These are phyloP conservation scores for Lumnitzera littorea DNA, from an alignment of 345 rosid species.

Conservation along the genomic window DNA sequence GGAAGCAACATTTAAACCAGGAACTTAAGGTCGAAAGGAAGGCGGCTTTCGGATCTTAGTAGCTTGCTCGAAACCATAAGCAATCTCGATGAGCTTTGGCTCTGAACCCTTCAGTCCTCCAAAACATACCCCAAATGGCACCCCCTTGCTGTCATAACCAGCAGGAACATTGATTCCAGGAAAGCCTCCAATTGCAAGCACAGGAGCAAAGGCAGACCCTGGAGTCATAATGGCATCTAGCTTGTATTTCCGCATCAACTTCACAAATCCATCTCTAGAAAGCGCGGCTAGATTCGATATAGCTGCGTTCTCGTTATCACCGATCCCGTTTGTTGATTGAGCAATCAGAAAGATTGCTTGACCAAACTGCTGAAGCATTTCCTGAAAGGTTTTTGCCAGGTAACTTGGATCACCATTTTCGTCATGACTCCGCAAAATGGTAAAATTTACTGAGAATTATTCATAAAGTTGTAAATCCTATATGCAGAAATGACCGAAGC, in stretches of 20 bases:
- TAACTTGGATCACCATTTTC: too few relatives aligned
- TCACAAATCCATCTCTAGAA: conserved; percentile 42
- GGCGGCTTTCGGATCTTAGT: conserved; percentile 60
- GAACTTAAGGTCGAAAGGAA: conserved; percentile 10
- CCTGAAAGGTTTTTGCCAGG: conserved; percentile 24
- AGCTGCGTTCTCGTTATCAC: conserved; percentile 26
- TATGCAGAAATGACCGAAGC: too few relatives aligned
- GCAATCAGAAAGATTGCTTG: conserved; percentile 40
- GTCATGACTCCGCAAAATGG: too few relatives aligned
- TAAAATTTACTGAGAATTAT: too few relatives aligned
- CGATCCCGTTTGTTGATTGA: conserved; percentile 41
- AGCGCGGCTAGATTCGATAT: conserved; percentile 23
- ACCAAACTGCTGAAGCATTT: conserved; percentile 36
- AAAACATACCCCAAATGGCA: conserved; percentile 61
- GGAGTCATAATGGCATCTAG: conserved; percentile 52
- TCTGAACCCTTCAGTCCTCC: conserved; percentile 62
- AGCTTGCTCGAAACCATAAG: conserved; percentile 67
- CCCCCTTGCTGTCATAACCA: conserved; percentile 37
- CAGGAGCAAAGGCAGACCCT: conserved; percentile 12
- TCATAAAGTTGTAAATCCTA: too few relatives aligned
- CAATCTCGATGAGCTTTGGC: conserved; percentile 69
- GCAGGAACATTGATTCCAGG: conserved; percentile 73
- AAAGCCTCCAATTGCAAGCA: conserved; percentile 68
- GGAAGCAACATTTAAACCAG: too few relatives aligned
- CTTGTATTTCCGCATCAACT: conserved; percentile 31